These are phyloP conservation scores for Zarea fungicola DNA, from an alignment of 2,329 filamentous ascomycete genomes.

Conservation along the genomic window DNA sequence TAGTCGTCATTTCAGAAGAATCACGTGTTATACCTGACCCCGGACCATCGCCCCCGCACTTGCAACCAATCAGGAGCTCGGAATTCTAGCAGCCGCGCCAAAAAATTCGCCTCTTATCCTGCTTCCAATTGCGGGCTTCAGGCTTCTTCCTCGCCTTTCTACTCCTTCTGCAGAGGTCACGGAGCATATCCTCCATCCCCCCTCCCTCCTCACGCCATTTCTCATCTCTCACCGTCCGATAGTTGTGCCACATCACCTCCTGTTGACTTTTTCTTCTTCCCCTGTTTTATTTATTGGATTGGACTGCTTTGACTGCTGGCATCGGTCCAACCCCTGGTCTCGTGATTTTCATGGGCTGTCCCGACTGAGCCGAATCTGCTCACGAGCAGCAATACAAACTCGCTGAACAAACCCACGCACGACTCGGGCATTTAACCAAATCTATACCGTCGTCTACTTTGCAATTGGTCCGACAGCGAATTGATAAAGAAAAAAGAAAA, in stretches of 20 bases:
- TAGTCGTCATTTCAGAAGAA: conserved; percentile 12
- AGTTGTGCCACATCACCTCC: background rate
- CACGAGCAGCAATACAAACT: conserved; percentile 10
- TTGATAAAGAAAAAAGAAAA: conserved; percentile 15
- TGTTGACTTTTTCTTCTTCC: background rate
- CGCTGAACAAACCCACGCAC: background rate
- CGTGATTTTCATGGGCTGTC: conserved; percentile 19
- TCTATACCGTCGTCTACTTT: background rate
- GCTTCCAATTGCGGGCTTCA: background rate
- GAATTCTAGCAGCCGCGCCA: background rate
- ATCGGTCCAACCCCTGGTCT: no score
- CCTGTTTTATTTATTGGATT: background rate
- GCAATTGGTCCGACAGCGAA: conserved; percentile 13
- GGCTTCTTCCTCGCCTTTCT: conserved; percentile 10
- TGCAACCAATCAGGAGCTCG: conserved; percentile 26
- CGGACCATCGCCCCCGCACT: conserved; percentile 23
- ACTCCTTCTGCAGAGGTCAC: conserved; percentile 15
- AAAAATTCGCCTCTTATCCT: background rate
- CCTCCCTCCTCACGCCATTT: background rate
- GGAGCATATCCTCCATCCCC: conserved; percentile 8
- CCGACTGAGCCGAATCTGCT: conserved; percentile 21
- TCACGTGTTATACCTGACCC: conserved; percentile 15
- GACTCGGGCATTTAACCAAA: background rate
- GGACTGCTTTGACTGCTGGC: background rate
- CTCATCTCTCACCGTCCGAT: conserved; percentile 5